Percentiles rank a stretch among this genome's conserved stretches.
These are phyloP conservation scores for Angophora floribunda DNA, from an alignment of 345 rosid species.

Conservation along the genomic window DNA sequence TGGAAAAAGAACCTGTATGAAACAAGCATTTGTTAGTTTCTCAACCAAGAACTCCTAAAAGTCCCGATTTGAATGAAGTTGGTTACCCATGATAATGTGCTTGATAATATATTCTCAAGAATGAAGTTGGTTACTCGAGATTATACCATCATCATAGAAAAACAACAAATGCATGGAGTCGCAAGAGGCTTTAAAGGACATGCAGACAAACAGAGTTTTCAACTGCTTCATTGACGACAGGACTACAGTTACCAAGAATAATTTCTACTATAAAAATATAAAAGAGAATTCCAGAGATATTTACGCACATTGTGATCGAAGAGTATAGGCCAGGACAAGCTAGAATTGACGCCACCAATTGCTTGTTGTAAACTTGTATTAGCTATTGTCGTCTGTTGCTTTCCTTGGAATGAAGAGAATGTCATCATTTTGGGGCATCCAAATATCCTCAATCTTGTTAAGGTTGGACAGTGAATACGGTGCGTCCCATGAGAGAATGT, in stretches of 20 bases:
- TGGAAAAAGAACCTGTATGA: neutral
- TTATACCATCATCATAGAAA: neutral
- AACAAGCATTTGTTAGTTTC: too few species aligned
- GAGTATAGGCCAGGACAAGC: neutral
- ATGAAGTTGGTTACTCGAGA: neutral
- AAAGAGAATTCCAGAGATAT: too few species aligned
- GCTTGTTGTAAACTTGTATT: neutral
- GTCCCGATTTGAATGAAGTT: neutral
- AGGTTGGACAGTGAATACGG: neutral
- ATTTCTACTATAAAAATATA: neutral
- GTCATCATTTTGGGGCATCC: neutral
- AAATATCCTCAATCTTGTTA: neutral
- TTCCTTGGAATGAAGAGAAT: neutral
- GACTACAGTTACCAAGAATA: neutral
- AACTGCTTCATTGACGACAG: rapidly evolving
- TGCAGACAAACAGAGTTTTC: neutral
- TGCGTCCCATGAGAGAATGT: neutral
- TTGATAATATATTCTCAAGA: neutral
- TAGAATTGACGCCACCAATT: neutral
- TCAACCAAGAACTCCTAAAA: too few species aligned
- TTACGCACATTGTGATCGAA: neutral
- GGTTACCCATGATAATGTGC: too few species aligned
- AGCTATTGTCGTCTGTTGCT: neutral
- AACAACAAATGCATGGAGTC: neutral
- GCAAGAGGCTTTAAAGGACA: neutral